A percentile compares a stretch with the other conserved stretches of the same genome.
Evolutionary conservation across 345 rosid genomes (phyloP).

Genomic region (Hibiscus mutabilis): DNA sequence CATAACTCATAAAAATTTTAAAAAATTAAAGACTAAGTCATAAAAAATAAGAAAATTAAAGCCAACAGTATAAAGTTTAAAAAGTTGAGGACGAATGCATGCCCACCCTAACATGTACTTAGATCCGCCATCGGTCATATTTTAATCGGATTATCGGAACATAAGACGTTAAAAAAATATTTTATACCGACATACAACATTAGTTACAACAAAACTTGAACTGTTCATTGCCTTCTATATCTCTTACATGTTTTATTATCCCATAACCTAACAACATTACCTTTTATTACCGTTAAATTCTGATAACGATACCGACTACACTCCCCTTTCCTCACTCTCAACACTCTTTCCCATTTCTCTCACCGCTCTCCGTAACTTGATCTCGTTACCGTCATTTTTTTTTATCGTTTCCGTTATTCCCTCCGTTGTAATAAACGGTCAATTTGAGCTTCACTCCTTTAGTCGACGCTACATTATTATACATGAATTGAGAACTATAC

Average conservation of each 20-base stretch:
- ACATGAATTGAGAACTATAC: conserved; percentile 4
- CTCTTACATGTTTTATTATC: conserved; percentile 16
- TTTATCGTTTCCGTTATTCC: neutral
- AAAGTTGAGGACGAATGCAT: no score
- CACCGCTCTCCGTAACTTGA: conserved; percentile 24
- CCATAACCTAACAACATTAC: conserved; percentile 73
- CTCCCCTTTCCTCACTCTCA: conserved; percentile 35
- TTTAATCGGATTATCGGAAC: no score
- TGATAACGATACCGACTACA: conserved; percentile 48
- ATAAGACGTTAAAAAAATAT: neutral
- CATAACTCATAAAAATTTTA: no score
- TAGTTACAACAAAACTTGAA: conserved; percentile 2
- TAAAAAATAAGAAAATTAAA: no score
- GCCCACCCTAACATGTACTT: no score
- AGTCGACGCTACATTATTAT: conserved; percentile 10
- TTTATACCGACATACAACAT: neutral
- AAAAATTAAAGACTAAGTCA: no score
- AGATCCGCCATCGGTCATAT: no score
- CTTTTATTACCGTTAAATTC: conserved; percentile 57
- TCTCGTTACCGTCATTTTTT: neutral
- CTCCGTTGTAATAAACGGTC: conserved; percentile 27
- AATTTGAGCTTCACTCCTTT: conserved; percentile 39
- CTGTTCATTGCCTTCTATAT: neutral
- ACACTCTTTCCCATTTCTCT: conserved; percentile 36
- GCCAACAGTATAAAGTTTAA: no score